A percentile compares a stretch with the other conserved stretches of the same genome.
Conservation (phyloP, 1,284 basidiomycete genomes). For the Leucoagaricus sp. region DNA sequence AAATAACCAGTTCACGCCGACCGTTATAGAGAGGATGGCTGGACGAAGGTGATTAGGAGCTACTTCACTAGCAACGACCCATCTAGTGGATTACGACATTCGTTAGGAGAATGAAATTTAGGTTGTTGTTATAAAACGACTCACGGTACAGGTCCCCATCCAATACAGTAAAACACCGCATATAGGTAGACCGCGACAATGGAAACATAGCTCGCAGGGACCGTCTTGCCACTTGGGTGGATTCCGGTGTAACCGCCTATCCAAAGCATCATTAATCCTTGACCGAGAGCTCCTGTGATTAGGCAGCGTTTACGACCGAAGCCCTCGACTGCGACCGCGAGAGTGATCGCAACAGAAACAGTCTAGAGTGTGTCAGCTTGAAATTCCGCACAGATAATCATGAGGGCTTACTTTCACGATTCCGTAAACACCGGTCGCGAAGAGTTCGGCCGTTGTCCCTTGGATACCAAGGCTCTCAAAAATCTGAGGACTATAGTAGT, state of each 20-base stretch:
- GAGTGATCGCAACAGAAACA: constrained; percentile 24
- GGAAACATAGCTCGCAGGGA: constrained; percentile 49
- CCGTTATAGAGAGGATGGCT: constrained; percentile 42
- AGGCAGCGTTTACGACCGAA: constrained; percentile 48
- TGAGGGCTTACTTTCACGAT: constrained; percentile 39
- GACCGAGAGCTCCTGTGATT: constrained; percentile 45
- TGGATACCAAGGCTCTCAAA: constrained; percentile 56
- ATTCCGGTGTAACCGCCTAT: constrained; percentile 47
- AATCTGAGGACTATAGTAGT: constrained; percentile 55
- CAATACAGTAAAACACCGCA: constrained; percentile 46
- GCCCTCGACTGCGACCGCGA: constrained; percentile 45
- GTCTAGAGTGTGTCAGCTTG: background rate
- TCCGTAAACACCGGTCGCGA: constrained; percentile 61
- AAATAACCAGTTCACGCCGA: constrained; percentile 50
- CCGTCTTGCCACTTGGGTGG: constrained; percentile 33
- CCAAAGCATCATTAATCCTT: constrained; percentile 51
- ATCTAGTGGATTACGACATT: constrained; percentile 22
- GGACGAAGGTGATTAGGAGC: constrained; percentile 50
- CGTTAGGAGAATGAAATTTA: background rate
- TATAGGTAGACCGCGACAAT: constrained; percentile 51
- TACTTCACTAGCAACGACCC: constrained; percentile 50
- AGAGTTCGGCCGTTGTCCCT: constrained; percentile 49
- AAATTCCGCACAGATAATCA: background rate
- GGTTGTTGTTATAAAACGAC: constrained; percentile 5
- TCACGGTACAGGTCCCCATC: constrained; percentile 39